Conservation (phyloP, 176 grass and related monocot species). For the Avena atlantica region DNA sequence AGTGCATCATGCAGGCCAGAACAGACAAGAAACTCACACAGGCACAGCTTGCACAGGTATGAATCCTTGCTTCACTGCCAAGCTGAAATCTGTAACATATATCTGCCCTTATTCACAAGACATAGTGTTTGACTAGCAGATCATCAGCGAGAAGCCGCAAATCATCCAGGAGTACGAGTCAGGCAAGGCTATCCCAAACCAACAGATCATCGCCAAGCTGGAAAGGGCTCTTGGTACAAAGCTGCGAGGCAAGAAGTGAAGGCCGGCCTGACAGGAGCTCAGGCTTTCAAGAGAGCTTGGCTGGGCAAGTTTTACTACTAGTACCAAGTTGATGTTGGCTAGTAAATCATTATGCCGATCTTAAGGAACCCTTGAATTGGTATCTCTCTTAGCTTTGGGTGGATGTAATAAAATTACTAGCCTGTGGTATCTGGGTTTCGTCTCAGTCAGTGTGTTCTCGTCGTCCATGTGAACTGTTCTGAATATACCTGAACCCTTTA, state of each 20-base stretch:
- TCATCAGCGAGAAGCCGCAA: slow-evolving; percentile 33
- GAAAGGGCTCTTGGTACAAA: slow-evolving; percentile 24
- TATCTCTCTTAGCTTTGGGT: not conserved
- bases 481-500: slow-evolving; percentile 18
- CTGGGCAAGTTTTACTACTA: not conserved
- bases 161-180: slow-evolving; percentile 35
- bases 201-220: slow-evolving; percentile 34
- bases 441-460: not conserved
- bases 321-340: not conserved
- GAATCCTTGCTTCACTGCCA: not conserved
- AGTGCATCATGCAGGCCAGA: slow-evolving; percentile 30
- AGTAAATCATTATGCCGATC: not conserved
- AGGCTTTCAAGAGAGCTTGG: slow-evolving; percentile 11
- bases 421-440: slow-evolving; percentile 4
- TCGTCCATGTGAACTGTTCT: not conserved
- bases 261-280: not conserved
- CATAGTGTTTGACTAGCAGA: not conserved
- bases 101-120: not conserved
- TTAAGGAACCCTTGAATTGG: not conserved
- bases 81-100: not conserved
- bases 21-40: slow-evolving; percentile 33
- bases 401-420: slow-evolving; percentile 3
- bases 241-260: slow-evolving; percentile 39
- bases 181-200: slow-evolving; percentile 29
- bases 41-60: slow-evolving; percentile 36